Evolutionary conservation across 768 basidiomycete species (phyloP), one percentile per base, ranked within the genome.

Genomic region (Filobasidium wieringae): DNA sequence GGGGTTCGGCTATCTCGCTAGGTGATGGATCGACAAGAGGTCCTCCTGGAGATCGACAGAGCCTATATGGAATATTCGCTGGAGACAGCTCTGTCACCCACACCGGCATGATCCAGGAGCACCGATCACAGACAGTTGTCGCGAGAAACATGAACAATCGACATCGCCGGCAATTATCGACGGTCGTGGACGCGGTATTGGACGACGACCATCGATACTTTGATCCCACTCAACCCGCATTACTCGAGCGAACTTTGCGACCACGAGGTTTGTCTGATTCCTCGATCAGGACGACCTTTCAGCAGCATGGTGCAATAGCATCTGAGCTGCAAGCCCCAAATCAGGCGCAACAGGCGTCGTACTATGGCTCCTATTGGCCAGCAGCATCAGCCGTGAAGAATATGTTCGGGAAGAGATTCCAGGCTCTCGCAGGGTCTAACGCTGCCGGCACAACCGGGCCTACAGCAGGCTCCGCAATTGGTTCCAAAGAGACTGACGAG

Each of bases 251-350:
- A 11, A 82, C 82, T 22, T 82, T 83, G 7, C 81, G 82, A 36
- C 80, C 85, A 29, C 80, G 92, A 54, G 89, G 90, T 1, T 73
- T 95, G 51, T 89, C 87, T 1, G 93, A 96, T 70, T 92, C 90
- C 0, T 92, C 88, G 1, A 90, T 96, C 60, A 87, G 84, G 61
- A 85, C 88, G 4, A 88, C 88, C 0, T 93, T 87, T 74, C 72
- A 76, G 29, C 67, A 61, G 1, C 63, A 55, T 34, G 59, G 61
- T 1, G 55, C 57, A 4, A n/a, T n/a, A n/a, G n/a, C n/a, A n/a
- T n/a, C n/a, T n/a, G 49, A 24, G 9, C 31, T 37, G 15, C 55
- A 55, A 6, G 39, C 32, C 3, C 22, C 24, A 15, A 14, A 30
- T 29, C 36, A 43, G 2, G 34, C 7, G 12, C 22, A 11, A 12